These are phyloP conservation scores for Taxillus chinensis DNA, from an alignment of 164 flowering plant species.

Conservation along the genomic window DNA sequence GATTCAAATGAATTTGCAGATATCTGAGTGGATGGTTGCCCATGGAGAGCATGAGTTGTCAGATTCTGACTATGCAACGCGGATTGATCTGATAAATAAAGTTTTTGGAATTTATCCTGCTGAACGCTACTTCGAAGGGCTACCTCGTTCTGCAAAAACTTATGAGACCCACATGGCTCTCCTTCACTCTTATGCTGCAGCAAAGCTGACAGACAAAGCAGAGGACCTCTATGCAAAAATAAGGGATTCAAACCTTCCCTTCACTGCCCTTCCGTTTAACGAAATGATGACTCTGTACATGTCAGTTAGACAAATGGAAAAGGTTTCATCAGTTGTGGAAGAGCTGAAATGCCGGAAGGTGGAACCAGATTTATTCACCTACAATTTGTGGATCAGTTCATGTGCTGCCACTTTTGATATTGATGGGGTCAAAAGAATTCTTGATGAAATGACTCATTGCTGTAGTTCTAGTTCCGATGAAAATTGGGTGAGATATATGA, in stretches of 20 bases:
- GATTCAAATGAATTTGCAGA: constrained; percentile 35
- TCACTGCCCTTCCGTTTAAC: constrained; percentile 62
- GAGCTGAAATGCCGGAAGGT: constrained; percentile 51
- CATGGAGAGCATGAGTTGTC: constrained; percentile 49
- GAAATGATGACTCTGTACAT: constrained; percentile 92
- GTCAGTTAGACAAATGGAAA: constrained; percentile 76
- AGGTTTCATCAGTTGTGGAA: constrained; percentile 54
- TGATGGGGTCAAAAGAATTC: constrained; percentile 44
- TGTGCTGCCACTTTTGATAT: constrained; percentile 66
- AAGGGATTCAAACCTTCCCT: constrained; percentile 35
- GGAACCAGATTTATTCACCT: constrained; percentile 70
- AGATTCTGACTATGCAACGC: constrained; percentile 61
- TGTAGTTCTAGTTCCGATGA: constrained; percentile 33
- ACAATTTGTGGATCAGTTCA: constrained; percentile 83
- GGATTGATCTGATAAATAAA: constrained; percentile 72
- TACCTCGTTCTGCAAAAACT: constrained; percentile 50
- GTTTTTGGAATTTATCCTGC: constrained; percentile 85
- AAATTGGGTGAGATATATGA: constrained; percentile 48
- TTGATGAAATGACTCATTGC: constrained; percentile 54
- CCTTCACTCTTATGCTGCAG: constrained; percentile 73
- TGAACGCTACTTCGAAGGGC: constrained; percentile 73
- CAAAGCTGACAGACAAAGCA: constrained; percentile 56
- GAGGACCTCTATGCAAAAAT: constrained; percentile 54
- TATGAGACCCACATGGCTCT: constrained; percentile 85
- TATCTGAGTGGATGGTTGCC: constrained; percentile 87